Evolutionary conservation across 768 basidiomycete species (phyloP).

Genomic region (Boletus rubropictus): DNA sequence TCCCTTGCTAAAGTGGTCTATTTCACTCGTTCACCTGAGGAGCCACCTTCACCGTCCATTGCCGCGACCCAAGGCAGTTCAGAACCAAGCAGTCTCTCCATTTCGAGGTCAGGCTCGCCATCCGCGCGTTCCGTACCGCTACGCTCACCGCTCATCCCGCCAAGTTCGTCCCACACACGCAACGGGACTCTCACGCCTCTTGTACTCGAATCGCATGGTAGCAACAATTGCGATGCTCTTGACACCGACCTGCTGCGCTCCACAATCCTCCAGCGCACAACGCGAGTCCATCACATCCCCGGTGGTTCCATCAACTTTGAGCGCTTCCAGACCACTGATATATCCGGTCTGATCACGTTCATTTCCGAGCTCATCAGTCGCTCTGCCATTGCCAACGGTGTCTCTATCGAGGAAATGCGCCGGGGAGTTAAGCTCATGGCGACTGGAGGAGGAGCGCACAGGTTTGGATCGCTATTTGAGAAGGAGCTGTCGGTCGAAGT

Average conservation of each 20-base stretch:
- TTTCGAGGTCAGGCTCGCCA: conserved; percentile 31
- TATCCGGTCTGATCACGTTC: conserved; percentile 79
- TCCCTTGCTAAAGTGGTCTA: conserved; percentile 97
- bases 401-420: conserved; percentile 87
- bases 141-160: conserved; percentile 23
- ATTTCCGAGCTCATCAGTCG: conserved; percentile 81
- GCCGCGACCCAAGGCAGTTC: conserved; percentile 55
- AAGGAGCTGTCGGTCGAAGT: conserved; percentile 79
- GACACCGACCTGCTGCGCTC: conserved; percentile 49
- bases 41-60: conserved; percentile 71
- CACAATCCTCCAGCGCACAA: conserved; percentile 61
- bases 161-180: conserved; percentile 32
- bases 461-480: conserved; percentile 80
- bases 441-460: conserved; percentile 95
- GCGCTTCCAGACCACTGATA: conserved; percentile 90
- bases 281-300: conserved; percentile 65
- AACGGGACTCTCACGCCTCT: conserved; percentile 82
- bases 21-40: conserved; percentile 90
- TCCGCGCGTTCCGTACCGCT: conserved; percentile 2
- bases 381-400: conserved; percentile 80
- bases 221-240: conserved; percentile 24
- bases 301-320: conserved; percentile 97
- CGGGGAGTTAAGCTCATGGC: conserved; percentile 94
- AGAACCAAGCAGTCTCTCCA: conserved; percentile 39
- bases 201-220: conserved; percentile 51